Evolutionary conservation across 306 rosid species (phyloP), one percentile per base, ranked within the genome.

Genomic region (Quillaja saponaria): DNA sequence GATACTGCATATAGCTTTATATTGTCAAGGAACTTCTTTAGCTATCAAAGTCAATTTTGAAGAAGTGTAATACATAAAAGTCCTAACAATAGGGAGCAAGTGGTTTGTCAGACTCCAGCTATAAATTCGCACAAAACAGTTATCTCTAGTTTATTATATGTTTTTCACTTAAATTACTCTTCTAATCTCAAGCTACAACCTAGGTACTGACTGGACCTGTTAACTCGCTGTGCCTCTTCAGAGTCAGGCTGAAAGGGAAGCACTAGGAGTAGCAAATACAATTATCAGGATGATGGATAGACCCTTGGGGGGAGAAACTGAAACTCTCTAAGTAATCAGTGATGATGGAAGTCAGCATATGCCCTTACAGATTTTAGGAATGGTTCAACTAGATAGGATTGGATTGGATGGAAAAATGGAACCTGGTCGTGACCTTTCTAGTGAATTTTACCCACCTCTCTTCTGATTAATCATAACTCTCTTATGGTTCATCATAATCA

Each of bases 361-460:
- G n/a, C 55, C 39, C 42, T 40, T 25, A 28, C 28, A 46, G 42
- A 7, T 18, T 18, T 44, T 31, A 15, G 33, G 15, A 61, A 46
- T 7, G 10, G 28, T 44, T 41, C 40, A 39, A 52, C 28, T 1
- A 10, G 16, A 19, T 37, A 25, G 42, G 16, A 35, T 53, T 47
- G 16, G 20, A 17, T 4, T 54, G 49, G 40, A 31, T 25, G 31
- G 31, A 25, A 25, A 25, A 1, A 25, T 15, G 35, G 10, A 42
- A 39, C 40, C 58, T 54, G 25, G 41, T 17, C 18, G 64, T 62
- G 59, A 20, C 52, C 57, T 21, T 63, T 54, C 42, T 6, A 28
- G 3, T 14, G 15, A 20, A 28, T 15, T 21, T 14, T 45, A 35
- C 45, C 19, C 25, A 6, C 16, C 64, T 70, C 63, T 39, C 40